Conservation (phyloP, 345 rosid genomes). For the Eucalyptus decipiens region DNA sequence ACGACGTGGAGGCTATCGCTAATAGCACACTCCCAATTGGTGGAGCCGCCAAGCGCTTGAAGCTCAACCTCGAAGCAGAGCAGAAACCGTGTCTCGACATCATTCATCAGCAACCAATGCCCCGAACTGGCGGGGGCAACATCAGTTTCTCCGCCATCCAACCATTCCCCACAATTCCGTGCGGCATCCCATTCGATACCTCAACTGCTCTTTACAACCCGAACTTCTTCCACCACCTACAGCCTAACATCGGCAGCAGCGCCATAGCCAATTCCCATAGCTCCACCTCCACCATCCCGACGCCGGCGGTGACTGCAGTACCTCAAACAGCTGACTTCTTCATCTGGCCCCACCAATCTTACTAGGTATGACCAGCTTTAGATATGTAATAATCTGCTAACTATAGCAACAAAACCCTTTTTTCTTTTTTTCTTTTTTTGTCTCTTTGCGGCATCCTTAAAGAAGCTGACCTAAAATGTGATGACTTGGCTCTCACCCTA, state of each 20-base stretch:
- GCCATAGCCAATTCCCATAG: slow-evolving; percentile 14
- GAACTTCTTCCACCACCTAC: slow-evolving; percentile 56
- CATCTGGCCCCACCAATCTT: slow-evolving; percentile 72
- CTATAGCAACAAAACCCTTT: background rate
- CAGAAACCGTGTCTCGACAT: slow-evolving; percentile 40
- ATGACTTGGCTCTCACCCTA: slow-evolving; percentile 1
- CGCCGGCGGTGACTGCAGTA: slow-evolving; percentile 6
- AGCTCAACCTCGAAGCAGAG: slow-evolving; percentile 62
- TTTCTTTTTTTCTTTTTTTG: background rate
- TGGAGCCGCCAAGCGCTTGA: slow-evolving; percentile 76
- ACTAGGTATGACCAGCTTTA: slow-evolving; percentile 1
- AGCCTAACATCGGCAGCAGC: background rate
- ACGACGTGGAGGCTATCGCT: slow-evolving; percentile 77
- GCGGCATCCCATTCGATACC: slow-evolving; percentile 57
- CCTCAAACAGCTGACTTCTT: slow-evolving; percentile 64
- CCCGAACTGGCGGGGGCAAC: slow-evolving; percentile 27
- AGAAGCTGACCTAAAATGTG: slow-evolving; percentile 2
- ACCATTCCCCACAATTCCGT: slow-evolving; percentile 28
- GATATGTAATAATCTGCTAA: slow-evolving; percentile 18
- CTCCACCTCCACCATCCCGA: slow-evolving; percentile 15
- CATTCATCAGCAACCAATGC: slow-evolving; percentile 11
- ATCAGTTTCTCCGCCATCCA: slow-evolving; percentile 50
- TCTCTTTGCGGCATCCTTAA: background rate
- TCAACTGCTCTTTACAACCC: slow-evolving; percentile 47
- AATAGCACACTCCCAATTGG: slow-evolving; percentile 81